A percentile compares a stretch with the other conserved stretches of the same genome.
phyloP scores from a whole-genome alignment of 2,329 filamentous ascomycete genomes.

The Sphaerostilbella broomeana region DNA sequence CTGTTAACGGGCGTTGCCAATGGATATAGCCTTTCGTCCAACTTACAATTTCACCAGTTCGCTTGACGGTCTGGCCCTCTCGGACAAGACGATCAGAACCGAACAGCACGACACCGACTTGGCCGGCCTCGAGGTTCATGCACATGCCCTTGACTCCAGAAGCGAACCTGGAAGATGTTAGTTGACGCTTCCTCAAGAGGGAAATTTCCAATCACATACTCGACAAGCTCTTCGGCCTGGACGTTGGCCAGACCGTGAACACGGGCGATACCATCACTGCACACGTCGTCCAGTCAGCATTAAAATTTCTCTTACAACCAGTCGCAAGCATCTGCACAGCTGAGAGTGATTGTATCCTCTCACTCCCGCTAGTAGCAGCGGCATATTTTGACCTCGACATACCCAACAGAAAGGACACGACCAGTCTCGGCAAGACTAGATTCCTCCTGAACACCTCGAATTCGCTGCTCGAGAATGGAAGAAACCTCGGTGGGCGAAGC shows the following conservation, averaged over 20 bases:
- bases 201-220: conserved; percentile 58
- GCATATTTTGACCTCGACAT: conserved; percentile 43
- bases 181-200: conserved; percentile 8
- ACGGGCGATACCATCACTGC: conserved; percentile 99
- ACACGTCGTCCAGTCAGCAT: conserved; percentile 22
- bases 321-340: conserved; percentile 6
- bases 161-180: conserved; percentile 67
- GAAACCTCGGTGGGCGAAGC: conserved; percentile 96
- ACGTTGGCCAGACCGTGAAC: conserved; percentile 99
- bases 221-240: conserved; percentile 99
- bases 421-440: conserved; percentile 94
- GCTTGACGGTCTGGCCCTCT: conserved; percentile 99
- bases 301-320: not conserved
- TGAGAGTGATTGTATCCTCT: not conserved
- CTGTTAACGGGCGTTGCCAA: too few species aligned
- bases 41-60: conserved; percentile 97
- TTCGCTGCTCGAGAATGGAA: conserved; percentile 98
- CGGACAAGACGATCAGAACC: conserved; percentile 99
- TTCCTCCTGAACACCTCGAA: conserved; percentile 97
- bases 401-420: conserved; percentile 98
- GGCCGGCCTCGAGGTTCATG: conserved; percentile 99
- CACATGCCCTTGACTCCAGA: conserved; percentile 99
- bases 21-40: conserved; percentile 3
- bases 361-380: conserved; percentile 1
- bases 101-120: conserved; percentile 99